phyloP scores from a whole-genome alignment of 768 basidiomycete genomes.

The Ephemerocybe angulata region DNA sequence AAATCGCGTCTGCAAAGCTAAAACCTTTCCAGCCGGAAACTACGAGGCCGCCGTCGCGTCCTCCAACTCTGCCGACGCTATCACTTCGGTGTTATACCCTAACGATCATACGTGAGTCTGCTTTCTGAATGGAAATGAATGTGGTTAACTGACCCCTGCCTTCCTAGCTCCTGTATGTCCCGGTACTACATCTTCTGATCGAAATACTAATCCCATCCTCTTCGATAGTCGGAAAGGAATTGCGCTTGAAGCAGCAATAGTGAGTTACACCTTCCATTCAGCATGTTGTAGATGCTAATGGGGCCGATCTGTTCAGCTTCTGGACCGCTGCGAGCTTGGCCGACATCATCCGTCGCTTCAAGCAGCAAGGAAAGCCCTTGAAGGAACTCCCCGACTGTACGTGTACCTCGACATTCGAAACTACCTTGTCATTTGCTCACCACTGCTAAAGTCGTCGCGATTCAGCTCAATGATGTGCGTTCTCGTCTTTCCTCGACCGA shows the following conservation, averaged over 20 bases:
- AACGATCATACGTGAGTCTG: slow-evolving; percentile 76
- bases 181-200: neutral
- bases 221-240: slow-evolving; percentile 70
- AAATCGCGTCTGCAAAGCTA: neutral
- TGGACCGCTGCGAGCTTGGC: slow-evolving; percentile 86
- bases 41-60: slow-evolving; percentile 88
- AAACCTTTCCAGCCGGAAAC: slow-evolving; percentile 63
- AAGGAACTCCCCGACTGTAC: slow-evolving; percentile 78
- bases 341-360: slow-evolving; percentile 92
- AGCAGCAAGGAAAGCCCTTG: slow-evolving; percentile 80
- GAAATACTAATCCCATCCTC: neutral
- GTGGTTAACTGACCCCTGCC: slow-evolving; percentile 4
- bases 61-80: slow-evolving; percentile 86
- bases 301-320: slow-evolving; percentile 42
- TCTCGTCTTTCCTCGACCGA: neutral
- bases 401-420: slow-evolving; percentile 18
- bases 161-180: slow-evolving; percentile 43
- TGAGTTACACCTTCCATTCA: slow-evolving; percentile 21
- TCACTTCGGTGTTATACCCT: slow-evolving; percentile 94
- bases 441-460: slow-evolving; percentile 62
- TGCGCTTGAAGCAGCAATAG: slow-evolving; percentile 95
- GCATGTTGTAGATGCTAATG: neutral
- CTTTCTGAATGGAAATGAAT: neutral
- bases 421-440: neutral
- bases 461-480: slow-evolving; percentile 90